phyloP scores from a whole-genome alignment of 169 alveolate genomes.

The Cryptosporidium baileyi region DNA sequence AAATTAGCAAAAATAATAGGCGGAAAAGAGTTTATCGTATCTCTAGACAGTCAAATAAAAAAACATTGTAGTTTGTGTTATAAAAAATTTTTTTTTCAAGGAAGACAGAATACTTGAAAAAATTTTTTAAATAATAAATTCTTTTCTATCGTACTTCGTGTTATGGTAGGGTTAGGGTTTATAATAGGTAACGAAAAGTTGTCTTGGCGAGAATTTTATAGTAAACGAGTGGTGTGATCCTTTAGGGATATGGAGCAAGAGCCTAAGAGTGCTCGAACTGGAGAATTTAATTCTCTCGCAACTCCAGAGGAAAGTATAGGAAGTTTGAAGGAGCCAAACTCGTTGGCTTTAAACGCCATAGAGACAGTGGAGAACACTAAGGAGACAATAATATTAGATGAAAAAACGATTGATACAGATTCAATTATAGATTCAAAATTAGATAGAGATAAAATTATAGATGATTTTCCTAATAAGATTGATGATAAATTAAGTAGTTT shows the following conservation, averaged over 20 bases:
- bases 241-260: conserved; percentile 49
- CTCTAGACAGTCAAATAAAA: no score
- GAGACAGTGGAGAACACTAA: no score
- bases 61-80: no score
- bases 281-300: background rate
- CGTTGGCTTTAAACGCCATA: no score
- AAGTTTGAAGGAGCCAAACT: background rate
- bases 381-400: no score
- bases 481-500: background rate
- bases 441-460: background rate
- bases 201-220: conserved; percentile 32
- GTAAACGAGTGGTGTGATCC: conserved; percentile 20
- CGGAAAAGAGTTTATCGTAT: no score
- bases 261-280: background rate
- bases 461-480: background rate
- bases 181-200: background rate
- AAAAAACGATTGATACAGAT: no score
- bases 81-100: no score
- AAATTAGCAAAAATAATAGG: no score
- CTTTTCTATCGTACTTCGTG: background rate
- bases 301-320: background rate
- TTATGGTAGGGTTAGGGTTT: conserved; percentile 33
- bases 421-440: no score
- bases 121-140: background rate
- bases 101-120: no score